A percentile compares a stretch with the other conserved stretches of the same genome.
These are phyloP conservation scores for Mycosarcoma maydis DNA, from an alignment of 1,284 basidiomycete species.

Conservation along the genomic window DNA sequence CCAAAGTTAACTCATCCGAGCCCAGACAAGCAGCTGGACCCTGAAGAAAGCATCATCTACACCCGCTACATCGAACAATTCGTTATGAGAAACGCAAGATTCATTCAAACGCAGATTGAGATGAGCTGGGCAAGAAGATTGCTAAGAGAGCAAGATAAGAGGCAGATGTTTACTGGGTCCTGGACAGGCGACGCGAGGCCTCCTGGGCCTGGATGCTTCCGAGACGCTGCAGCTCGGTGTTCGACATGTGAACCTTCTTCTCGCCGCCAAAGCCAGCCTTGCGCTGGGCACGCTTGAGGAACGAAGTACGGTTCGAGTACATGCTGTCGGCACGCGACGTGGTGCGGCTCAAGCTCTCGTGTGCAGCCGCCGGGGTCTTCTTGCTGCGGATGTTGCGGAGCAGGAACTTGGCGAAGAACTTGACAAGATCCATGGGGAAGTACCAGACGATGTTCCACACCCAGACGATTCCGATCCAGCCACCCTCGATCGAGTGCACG, in stretches of 20 bases:
- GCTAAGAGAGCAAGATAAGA: slow-evolving; percentile 2
- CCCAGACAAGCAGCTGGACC: slow-evolving; percentile 5
- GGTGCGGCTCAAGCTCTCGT: slow-evolving; percentile 81
- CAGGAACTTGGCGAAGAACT: slow-evolving; percentile 84
- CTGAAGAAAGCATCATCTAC: background rate
- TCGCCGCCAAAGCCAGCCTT: slow-evolving; percentile 82
- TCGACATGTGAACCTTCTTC: slow-evolving; percentile 75
- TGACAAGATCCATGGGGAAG: slow-evolving; percentile 91
- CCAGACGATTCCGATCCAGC: slow-evolving; percentile 96
- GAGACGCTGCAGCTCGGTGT: slow-evolving; percentile 82
- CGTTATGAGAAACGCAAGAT: background rate
- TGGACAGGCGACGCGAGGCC: slow-evolving; percentile 78
- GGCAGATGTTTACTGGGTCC: slow-evolving; percentile 65
- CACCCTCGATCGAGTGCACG: slow-evolving; percentile 66
- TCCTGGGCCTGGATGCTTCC: slow-evolving; percentile 83
- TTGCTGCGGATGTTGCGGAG: slow-evolving; percentile 68
- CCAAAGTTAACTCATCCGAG: background rate
- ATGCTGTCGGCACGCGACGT: slow-evolving; percentile 91
- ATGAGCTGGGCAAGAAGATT: background rate
- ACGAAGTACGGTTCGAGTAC: slow-evolving; percentile 90
- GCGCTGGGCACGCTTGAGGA: slow-evolving; percentile 84
- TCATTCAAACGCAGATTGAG: background rate
- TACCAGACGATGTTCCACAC: slow-evolving; percentile 86
- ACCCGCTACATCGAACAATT: slow-evolving; percentile 4
- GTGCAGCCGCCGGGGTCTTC: slow-evolving; percentile 69